A percentile compares a stretch with the other conserved stretches of the same genome.
Conservation (phyloP, 2,329 filamentous ascomycete genomes). For the Monosporascus sp. region DNA sequence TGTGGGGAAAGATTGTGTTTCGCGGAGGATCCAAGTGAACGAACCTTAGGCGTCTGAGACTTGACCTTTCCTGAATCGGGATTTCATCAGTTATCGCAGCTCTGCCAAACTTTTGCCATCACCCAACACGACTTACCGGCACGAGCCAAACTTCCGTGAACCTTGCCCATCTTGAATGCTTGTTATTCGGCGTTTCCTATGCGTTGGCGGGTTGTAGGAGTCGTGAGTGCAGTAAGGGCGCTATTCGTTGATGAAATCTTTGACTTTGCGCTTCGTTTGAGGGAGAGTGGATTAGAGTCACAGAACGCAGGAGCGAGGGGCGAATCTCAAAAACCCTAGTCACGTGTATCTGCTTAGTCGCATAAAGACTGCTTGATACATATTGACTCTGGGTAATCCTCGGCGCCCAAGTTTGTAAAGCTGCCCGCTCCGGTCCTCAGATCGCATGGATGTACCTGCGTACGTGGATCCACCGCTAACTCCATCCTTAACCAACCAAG, state of each 20-base stretch:
- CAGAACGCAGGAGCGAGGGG: constrained; percentile 8
- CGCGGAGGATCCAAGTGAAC: constrained; percentile 27
- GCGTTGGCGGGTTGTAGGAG: not conserved
- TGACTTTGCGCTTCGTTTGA: constrained; percentile 7
- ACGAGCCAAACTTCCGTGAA: constrained; percentile 71
- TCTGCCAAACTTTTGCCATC: constrained; percentile 1
- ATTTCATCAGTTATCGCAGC: constrained; percentile 5
- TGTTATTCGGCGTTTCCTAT: constrained; percentile 4
- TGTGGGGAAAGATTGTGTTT: not conserved
- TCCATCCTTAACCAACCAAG: not conserved
- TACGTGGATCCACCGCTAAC: not conserved
- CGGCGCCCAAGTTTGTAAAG: not conserved
- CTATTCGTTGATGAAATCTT: constrained; percentile 10
- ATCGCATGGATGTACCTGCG: not conserved
- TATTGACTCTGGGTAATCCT: not conserved
- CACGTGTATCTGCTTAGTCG: constrained; percentile 10
- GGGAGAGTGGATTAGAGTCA: constrained; percentile 9
- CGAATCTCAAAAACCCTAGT: constrained; percentile 17
- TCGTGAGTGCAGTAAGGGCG: constrained; percentile 1
- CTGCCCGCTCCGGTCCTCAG: too few relatives aligned
- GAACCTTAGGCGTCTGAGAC: constrained; percentile 89
- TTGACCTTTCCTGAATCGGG: constrained; percentile 77
- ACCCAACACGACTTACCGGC: constrained; percentile 44
- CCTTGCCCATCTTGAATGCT: constrained; percentile 31
- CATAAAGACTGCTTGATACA: not conserved